A percentile compares a stretch with the other conserved stretches of the same genome.
These are phyloP conservation scores for Aureobasidium namibiae DNA, from an alignment of 2,329 filamentous ascomycete genomes.

Conservation along the genomic window DNA sequence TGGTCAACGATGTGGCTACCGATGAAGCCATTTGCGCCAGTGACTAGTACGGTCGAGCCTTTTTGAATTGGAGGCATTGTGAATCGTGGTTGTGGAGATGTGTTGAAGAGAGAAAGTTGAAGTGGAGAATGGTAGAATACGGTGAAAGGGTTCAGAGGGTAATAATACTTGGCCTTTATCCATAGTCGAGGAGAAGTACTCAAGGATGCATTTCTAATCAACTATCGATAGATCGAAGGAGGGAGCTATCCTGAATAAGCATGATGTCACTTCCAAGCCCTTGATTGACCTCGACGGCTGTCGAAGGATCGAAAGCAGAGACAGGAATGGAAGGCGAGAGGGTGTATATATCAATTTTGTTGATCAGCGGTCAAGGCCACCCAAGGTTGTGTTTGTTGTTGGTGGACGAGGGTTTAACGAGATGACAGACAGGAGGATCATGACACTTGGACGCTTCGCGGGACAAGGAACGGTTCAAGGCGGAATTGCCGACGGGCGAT, in stretches of 20 bases:
- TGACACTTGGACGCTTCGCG: background rate
- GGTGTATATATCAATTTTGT: background rate
- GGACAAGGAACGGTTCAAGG: background rate
- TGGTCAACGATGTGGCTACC: constrained; percentile 23
- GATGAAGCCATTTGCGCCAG: constrained; percentile 22
- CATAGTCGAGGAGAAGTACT: background rate
- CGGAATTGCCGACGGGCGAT: background rate
- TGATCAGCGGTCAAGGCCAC: background rate
- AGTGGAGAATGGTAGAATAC: background rate
- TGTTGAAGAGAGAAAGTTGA: background rate
- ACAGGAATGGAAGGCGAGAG: background rate
- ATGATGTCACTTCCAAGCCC: no score
- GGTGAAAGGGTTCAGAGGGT: no score
- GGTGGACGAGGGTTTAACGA: background rate
- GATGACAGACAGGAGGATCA: background rate
- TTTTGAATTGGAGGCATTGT: constrained; percentile 17
- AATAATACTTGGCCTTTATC: background rate
- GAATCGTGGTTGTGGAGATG: background rate
- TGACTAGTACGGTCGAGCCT: constrained; percentile 23
- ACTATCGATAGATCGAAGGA: background rate
- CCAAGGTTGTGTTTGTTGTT: background rate
- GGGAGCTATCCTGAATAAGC: background rate
- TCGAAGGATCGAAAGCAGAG: no score
- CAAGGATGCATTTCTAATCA: background rate
- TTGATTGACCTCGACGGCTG: no score